Percentiles rank a stretch among this genome's conserved stretches.
phyloP scores from a whole-genome alignment of 176 grass and related monocot genomes.

The Pontederia paniculata region DNA sequence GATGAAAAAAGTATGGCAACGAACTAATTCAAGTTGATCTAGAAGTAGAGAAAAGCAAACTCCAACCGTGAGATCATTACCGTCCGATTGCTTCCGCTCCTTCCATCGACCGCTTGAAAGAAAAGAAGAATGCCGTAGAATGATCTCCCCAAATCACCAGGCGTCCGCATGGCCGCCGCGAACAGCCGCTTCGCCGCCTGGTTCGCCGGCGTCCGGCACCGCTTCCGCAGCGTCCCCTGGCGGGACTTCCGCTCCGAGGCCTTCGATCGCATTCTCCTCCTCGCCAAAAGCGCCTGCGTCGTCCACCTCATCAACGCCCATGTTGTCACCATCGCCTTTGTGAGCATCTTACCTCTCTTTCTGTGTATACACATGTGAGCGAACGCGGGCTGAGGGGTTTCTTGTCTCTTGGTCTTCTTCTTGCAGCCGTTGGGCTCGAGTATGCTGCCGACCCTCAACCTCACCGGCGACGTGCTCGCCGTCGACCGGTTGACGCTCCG shows the following conservation, averaged over 20 bases:
- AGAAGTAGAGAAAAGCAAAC: too few species aligned
- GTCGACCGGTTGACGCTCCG: constrained; percentile 38
- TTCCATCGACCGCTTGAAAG: too few species aligned
- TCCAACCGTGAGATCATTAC: too few species aligned
- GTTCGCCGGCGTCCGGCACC: constrained; percentile 24
- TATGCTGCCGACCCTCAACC: constrained; percentile 72
- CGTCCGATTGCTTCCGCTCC: too few species aligned
- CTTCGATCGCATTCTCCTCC: constrained; percentile 1
- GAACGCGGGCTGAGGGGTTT: background rate
- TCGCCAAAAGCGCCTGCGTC: constrained; percentile 35
- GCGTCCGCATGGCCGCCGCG: background rate
- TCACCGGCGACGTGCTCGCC: constrained; percentile 55
- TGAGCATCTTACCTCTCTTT: constrained; percentile 6
- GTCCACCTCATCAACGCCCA: constrained; percentile 33
- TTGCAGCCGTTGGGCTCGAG: constrained; percentile 43
- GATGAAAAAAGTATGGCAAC: too few species aligned
- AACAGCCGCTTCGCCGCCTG: constrained; percentile 20
- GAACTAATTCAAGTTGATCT: too few species aligned
- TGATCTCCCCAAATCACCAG: too few species aligned
- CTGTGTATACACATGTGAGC: background rate
- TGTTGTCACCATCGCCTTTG: constrained; percentile 19
- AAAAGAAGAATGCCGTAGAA: too few species aligned
- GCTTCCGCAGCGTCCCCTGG: constrained; percentile 40
- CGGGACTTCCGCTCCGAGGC: constrained; percentile 20
- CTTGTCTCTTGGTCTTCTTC: background rate